Evolutionary conservation across 257 asterid species (phyloP).

Genomic region (Henckelia pumila): DNA sequence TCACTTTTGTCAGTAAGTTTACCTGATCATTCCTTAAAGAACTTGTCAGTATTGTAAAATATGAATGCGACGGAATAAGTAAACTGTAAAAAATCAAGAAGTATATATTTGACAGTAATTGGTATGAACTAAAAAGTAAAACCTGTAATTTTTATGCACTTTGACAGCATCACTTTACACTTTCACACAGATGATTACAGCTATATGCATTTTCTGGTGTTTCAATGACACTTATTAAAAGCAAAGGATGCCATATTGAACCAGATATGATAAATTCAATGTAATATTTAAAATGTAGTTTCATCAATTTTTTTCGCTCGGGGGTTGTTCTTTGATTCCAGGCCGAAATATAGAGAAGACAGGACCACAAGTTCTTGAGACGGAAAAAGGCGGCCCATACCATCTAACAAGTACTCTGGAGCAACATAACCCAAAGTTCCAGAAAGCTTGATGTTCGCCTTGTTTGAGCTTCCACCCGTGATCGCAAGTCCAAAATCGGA

Average conservation of each 20-base stretch:
- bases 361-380: not conserved
- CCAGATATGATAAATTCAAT: not conserved
- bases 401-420: conserved; percentile 69
- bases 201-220: not conserved
- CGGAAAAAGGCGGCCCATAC: conserved; percentile 28
- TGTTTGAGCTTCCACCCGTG: conserved; percentile 42
- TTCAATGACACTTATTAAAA: not conserved
- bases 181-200: not conserved
- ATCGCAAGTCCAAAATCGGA: conserved; percentile 70
- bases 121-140: not conserved
- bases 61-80: not conserved
- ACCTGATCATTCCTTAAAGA: conserved; percentile 38
- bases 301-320: not conserved
- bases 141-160: not conserved
- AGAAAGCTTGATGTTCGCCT: conserved; percentile 47
- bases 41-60: not conserved
- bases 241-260: not conserved
- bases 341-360: not conserved
- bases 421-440: conserved; percentile 72
- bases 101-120: too few species aligned
- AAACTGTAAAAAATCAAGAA: not conserved
- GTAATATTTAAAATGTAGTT: too few species aligned
- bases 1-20: conserved; percentile 83
- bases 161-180: not conserved
- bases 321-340: not conserved